Evolutionary conservation across 1,284 basidiomycete species (phyloP), one percentile per base, ranked within the genome.

Genomic region (Neotropicomus parvogracilis): DNA sequence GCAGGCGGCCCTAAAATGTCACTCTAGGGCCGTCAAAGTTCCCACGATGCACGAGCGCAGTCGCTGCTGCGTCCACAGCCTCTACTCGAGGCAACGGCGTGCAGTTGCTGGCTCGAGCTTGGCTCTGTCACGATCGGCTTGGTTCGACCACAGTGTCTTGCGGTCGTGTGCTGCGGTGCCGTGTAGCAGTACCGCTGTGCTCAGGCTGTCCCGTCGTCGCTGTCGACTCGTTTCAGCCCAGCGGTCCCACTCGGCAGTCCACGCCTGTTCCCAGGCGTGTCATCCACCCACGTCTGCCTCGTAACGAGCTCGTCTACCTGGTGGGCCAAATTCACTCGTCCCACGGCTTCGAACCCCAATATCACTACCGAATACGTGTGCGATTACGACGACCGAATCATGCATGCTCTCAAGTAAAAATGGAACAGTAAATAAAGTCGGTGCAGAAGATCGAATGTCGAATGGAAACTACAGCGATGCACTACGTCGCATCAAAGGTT

Each of bases 371-470:
- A 53, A 54, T 51, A 51, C 48, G 47, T 49, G 52, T 64, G 50
- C 42, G 27, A 59, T 68, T 49, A 54, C 42, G 34, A 54, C 42
- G 34, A 49, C 45, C 48, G 54, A 40, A 34, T 47, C 31, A 46
- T 50, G 46, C 16, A 52, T 50, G 47, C 37, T 46, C 36, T 45
- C 59, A 47, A 39, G 34, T 50, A 50, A 40, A 42, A 7, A 33
- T 49, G 27, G 41, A 53, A 55, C 46, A 42, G 53, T 54, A 65
- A 62, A 63, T 59, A 57, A 48, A n/a, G n/a, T 44, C 44, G 51
- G 45, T 32, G 54, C 53, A 55, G 54, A 65, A 66, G 57, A 64
- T 63, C 59, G 59, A 66, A 64, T 40, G 45, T 34, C 41, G 41
- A 52, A 64, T 48, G 47, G 43, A 57, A 50, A 54, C 50, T 44